Evolutionary conservation across 2,329 filamentous ascomycete genomes (phyloP).

Genomic region (Chaetomium globosum): DNA sequence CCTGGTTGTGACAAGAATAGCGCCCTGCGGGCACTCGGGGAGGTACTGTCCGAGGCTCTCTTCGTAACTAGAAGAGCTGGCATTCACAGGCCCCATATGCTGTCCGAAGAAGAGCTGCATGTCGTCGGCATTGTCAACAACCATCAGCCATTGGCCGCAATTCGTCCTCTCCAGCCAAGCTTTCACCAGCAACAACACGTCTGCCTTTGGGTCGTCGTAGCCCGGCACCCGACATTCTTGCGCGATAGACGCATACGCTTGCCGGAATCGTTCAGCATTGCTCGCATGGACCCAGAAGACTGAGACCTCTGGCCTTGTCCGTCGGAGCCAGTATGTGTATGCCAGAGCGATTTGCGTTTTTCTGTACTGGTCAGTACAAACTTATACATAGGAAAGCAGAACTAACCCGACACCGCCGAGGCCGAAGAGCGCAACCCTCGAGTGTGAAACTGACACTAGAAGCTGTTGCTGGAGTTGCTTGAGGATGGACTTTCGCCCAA

Average conservation of each 20-base stretch:
- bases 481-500: too few relatives aligned
- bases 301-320: slow-evolving; percentile 34
- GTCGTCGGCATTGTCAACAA: slow-evolving; percentile 32
- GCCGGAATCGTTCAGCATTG: slow-evolving; percentile 39
- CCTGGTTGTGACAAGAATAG: slow-evolving; percentile 11
- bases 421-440: slow-evolving; percentile 32
- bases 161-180: slow-evolving; percentile 38
- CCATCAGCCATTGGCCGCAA: slow-evolving; percentile 28
- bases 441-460: too few relatives aligned
- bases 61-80: too few relatives aligned
- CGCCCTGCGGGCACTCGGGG: slow-evolving; percentile 4
- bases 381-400: slow-evolving; percentile 25
- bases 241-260: slow-evolving; percentile 38
- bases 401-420: slow-evolving; percentile 35
- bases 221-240: slow-evolving; percentile 36
- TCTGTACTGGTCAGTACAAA: slow-evolving; percentile 30
- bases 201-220: slow-evolving; percentile 31
- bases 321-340: slow-evolving; percentile 37
- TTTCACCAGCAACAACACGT: slow-evolving; percentile 38
- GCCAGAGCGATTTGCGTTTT: slow-evolving; percentile 43
- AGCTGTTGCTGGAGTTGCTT: too few relatives aligned
- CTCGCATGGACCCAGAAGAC: slow-evolving; percentile 44
- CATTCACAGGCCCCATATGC: too few relatives aligned
- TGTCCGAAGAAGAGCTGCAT: not conserved
- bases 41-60: not conserved